phyloP scores from a whole-genome alignment of 2,329 filamentous ascomycete species.

The Podosphaera fusca region DNA sequence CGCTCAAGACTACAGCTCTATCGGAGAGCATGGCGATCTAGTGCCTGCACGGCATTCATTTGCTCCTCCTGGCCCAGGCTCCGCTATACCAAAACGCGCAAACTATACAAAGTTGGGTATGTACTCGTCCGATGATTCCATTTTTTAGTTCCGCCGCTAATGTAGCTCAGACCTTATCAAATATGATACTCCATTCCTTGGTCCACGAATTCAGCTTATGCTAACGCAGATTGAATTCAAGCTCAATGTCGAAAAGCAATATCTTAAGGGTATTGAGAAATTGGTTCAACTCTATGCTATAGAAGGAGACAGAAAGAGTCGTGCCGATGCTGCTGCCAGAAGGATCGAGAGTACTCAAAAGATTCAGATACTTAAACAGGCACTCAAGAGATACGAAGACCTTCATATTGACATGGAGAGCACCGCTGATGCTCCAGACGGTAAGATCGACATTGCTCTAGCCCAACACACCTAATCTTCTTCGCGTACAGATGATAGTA shows the following conservation, averaged over 20 bases:
- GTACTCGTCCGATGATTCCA: conserved; percentile 13
- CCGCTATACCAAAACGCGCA: conserved; percentile 49
- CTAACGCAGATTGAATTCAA: conserved; percentile 97
- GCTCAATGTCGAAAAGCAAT: conserved; percentile 94
- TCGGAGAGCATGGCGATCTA: conserved; percentile 43
- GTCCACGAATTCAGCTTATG: conserved; percentile 96
- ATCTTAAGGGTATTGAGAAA: conserved; percentile 96
- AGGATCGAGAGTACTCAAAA: conserved; percentile 94
- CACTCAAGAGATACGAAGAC: conserved; percentile 89
- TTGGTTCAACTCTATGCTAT: conserved; percentile 96
- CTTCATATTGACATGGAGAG: conserved; percentile 80
- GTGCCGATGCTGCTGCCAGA: conserved; percentile 71
- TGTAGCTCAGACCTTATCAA: conserved; percentile 68
- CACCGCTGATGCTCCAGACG: conserved; percentile 51
- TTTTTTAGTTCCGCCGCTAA: conserved; percentile 4
- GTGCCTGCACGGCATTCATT: conserved; percentile 69
- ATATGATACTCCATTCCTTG: conserved; percentile 87
- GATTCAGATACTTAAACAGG: conserved; percentile 85
- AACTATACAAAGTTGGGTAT: conserved; percentile 93
- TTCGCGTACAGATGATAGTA: conserved; percentile 54
- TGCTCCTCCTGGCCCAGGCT: conserved; percentile 44
- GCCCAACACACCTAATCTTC: not conserved
- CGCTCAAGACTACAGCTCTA: conserved; percentile 28
- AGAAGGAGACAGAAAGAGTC: conserved; percentile 91
- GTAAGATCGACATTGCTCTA: conserved; percentile 25